Evolutionary conservation across 768 basidiomycete genomes (phyloP).

Genomic region (Auriscalpium orientale): DNA sequence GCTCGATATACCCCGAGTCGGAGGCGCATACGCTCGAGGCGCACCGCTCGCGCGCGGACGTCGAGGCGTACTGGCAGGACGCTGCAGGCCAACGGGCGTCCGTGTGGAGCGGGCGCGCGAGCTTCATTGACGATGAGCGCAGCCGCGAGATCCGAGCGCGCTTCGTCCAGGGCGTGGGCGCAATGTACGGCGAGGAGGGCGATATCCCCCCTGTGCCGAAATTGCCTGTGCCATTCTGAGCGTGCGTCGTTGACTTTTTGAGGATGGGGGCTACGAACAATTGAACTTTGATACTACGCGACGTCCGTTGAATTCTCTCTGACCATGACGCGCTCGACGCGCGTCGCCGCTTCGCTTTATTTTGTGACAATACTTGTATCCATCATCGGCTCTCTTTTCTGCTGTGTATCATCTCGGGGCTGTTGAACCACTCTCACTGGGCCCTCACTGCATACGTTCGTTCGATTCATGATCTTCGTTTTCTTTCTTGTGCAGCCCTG

Average conservation of each 20-base stretch:
- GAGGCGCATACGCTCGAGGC: background rate
- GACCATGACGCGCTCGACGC: too few species aligned
- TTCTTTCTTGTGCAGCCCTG: too few species aligned
- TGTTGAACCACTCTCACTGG: too few species aligned
- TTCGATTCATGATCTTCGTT: background rate
- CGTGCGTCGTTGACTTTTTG: background rate
- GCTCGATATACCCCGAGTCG: constrained; percentile 5
- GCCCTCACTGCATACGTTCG: too few species aligned
- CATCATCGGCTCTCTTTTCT: too few species aligned
- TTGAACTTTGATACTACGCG: too few species aligned
- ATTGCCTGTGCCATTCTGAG: background rate
- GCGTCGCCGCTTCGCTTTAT: too few species aligned
- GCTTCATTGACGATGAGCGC: constrained; percentile 8
- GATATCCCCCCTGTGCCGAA: constrained; percentile 8
- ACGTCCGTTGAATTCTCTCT: too few species aligned
- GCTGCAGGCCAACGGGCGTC: background rate
- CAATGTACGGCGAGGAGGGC: constrained; percentile 1
- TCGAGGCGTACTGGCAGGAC: constrained; percentile 4
- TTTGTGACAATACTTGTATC: too few species aligned
- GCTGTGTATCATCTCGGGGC: too few species aligned
- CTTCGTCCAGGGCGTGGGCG: constrained; percentile 4
- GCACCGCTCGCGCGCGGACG: background rate
- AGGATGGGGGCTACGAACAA: too few species aligned
- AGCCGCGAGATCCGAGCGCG: constrained; percentile 3
- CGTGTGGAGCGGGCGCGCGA: background rate